A percentile compares a stretch with the other conserved stretches of the same genome.
Conservation (phyloP, 2,329 filamentous ascomycete genomes). For the Xylaria sp. region DNA sequence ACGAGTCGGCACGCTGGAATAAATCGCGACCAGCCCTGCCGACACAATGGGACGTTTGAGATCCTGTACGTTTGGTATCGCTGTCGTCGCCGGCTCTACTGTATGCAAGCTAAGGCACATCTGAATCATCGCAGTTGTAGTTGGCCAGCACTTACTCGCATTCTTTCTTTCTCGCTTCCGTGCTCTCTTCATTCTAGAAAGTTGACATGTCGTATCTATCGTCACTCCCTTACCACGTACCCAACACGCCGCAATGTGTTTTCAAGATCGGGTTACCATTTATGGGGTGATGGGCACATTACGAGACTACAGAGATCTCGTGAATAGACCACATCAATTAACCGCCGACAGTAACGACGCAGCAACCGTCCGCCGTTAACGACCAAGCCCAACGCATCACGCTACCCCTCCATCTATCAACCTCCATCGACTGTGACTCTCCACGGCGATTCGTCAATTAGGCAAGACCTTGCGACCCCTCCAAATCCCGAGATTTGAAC, state of each 20-base stretch:
- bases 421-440: not conserved
- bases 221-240: not conserved
- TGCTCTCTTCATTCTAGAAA: not conserved
- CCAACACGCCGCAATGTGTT: not conserved
- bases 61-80: not conserved
- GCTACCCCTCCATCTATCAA: not conserved
- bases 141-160: constrained; percentile 1
- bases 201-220: not conserved
- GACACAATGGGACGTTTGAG: constrained; percentile 9
- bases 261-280: not conserved
- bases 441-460: constrained; percentile 21
- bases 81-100: constrained; percentile 11
- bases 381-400: constrained; percentile 15
- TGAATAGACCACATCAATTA: too few relatives aligned
- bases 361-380: too few relatives aligned
- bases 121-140: constrained; percentile 14
- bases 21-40: not conserved
- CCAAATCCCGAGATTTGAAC: constrained; percentile 16
- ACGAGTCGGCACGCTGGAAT: constrained; percentile 9
- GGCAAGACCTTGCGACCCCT: constrained; percentile 22
- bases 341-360: too few relatives aligned
- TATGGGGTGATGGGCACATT: too few relatives aligned
- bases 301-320: too few relatives aligned
- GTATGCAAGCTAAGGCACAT: constrained; percentile 19
- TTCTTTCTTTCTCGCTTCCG: not conserved